Percentiles rank a stretch among this genome's conserved stretches.
Evolutionary conservation across 768 basidiomycete genomes (phyloP).

Genomic region (Boletus rubroflammeus): DNA sequence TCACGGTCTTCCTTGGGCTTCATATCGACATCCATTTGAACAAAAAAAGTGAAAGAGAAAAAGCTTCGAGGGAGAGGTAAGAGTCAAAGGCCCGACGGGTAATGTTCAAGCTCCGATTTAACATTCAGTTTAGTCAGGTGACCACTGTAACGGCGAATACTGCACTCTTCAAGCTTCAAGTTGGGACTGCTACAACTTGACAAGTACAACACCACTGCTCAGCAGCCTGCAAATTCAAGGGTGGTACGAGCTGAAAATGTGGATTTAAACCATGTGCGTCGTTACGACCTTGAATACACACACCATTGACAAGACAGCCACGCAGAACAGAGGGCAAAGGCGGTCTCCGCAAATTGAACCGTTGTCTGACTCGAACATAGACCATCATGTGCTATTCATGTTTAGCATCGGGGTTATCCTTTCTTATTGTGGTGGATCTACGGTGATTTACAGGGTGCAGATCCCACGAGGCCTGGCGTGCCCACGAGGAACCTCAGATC

Average conservation of each 20-base stretch:
- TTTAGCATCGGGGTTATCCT: not conserved
- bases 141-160: not conserved
- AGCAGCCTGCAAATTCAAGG: no score
- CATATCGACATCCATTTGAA: conserved; percentile 77
- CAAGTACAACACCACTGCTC: not conserved
- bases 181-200: not conserved
- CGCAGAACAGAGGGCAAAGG: not conserved
- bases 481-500: not conserved
- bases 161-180: no score
- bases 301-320: not conserved
- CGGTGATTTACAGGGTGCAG: not conserved
- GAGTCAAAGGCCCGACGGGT: conserved; percentile 8
- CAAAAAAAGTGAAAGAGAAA: conserved; percentile 2
- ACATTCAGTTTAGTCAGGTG: conserved; percentile 14
- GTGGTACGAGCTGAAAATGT: no score
- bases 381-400: not conserved
- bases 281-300: not conserved
- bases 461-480: not conserved
- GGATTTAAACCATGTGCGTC: not conserved
- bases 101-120: conserved; percentile 21
- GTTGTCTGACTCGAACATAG: not conserved
- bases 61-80: conserved; percentile 4
- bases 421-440: not conserved
- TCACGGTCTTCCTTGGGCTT: conserved; percentile 71
- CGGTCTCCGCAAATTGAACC: not conserved